Evolutionary conservation across 2,329 filamentous ascomycete genomes (phyloP).

Genomic region (Mycosphaerella sp.): DNA sequence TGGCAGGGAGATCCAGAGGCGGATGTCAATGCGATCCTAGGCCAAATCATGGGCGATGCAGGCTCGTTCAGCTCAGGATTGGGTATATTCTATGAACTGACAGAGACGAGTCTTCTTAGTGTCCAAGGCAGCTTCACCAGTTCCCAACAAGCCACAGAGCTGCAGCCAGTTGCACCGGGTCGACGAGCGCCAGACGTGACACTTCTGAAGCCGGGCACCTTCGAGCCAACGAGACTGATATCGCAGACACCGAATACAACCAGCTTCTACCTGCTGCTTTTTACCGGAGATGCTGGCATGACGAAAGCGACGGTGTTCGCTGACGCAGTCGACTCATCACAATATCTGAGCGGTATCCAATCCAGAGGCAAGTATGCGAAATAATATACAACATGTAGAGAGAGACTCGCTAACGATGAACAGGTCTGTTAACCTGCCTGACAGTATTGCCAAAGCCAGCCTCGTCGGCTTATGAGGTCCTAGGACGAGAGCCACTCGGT

Average conservation of each 20-base stretch:
- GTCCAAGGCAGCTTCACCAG: neutral
- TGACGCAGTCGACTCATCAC: neutral
- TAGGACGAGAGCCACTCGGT: conserved; percentile 27
- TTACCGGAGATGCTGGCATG: neutral
- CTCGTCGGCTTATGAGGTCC: conserved; percentile 30
- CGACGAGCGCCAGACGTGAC: conserved; percentile 44
- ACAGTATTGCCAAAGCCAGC: conserved; percentile 29
- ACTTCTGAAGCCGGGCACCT: conserved; percentile 43
- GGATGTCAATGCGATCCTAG: conserved; percentile 20
- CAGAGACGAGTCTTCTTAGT: neutral
- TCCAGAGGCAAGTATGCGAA: neutral
- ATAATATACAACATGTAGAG: too few relatives aligned
- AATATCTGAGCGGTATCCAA: neutral
- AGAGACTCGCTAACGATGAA: conserved; percentile 17
- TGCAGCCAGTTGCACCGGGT: conserved; percentile 34
- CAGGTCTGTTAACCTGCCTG: conserved; percentile 24
- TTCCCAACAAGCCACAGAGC: neutral
- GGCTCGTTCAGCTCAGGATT: conserved; percentile 24
- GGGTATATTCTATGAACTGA: conserved; percentile 20
- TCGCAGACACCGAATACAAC: conserved; percentile 41
- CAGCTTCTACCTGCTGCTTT: conserved; percentile 32
- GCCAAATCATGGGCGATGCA: conserved; percentile 20
- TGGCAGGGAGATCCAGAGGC: conserved; percentile 18
- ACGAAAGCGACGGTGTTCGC: neutral
- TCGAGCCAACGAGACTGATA: conserved; percentile 41